These are phyloP conservation scores for Lojkania enalia DNA, from an alignment of 2,329 filamentous ascomycete genomes.

Conservation along the genomic window DNA sequence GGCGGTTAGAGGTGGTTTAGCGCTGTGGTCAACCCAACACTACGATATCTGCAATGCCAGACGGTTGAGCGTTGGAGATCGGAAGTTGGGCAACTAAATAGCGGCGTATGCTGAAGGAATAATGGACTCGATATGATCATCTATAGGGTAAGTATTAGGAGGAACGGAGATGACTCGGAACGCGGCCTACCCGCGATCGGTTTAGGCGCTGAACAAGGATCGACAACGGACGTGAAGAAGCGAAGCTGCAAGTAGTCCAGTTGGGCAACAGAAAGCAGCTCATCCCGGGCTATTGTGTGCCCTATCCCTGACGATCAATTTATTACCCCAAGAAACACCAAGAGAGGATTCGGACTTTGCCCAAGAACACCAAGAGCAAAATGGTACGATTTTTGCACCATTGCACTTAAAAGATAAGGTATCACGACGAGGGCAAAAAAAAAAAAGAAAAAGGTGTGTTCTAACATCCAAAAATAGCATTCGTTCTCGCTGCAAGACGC, in stretches of 20 bases:
- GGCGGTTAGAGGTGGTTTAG: neutral
- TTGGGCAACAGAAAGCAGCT: neutral
- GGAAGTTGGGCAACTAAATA: neutral
- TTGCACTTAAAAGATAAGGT: too few species aligned
- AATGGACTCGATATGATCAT: neutral
- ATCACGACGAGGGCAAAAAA: neutral
- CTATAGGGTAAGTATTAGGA: neutral
- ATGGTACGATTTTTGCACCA: conserved; percentile 2
- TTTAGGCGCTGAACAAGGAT: neutral
- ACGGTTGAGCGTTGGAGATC: neutral
- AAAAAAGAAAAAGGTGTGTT: neutral
- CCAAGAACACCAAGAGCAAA: conserved; percentile 6
- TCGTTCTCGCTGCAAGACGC: neutral
- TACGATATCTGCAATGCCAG: neutral
- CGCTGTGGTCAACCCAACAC: conserved; percentile 1
- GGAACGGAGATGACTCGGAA: neutral
- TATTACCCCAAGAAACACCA: neutral
- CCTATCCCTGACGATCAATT: neutral
- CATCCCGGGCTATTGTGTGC: neutral
- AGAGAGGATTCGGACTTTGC: neutral
- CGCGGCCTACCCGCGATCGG: neutral
- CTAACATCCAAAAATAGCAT: neutral
- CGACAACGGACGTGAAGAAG: neutral
- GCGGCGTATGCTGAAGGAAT: neutral
- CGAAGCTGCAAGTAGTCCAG: neutral